Percentiles rank a stretch among this genome's conserved stretches.
Evolutionary conservation across 2,329 filamentous ascomycete genomes (phyloP).

Genomic region (Talaromyces funiculosus): DNA sequence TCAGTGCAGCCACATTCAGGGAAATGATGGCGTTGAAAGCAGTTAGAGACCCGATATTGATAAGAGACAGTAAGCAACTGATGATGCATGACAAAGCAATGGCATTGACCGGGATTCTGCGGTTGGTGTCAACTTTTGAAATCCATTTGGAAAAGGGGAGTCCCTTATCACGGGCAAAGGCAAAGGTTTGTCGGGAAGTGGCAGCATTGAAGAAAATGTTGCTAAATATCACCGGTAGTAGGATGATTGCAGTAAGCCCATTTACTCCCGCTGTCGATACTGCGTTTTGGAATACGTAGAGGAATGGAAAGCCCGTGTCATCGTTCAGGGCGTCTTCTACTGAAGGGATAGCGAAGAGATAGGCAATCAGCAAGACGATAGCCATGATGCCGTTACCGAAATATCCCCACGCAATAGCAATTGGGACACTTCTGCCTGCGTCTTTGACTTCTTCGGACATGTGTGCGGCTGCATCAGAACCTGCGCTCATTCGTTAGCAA

Average conservation of each 20-base stretch:
- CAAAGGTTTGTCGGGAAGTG: constrained; percentile 37
- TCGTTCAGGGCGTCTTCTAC: constrained; percentile 34
- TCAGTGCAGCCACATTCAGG: constrained; percentile 43
- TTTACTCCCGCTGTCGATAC: constrained; percentile 23
- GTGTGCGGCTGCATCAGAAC: constrained; percentile 27
- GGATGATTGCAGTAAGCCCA: constrained; percentile 36
- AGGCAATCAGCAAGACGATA: constrained; percentile 41
- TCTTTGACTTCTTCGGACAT: constrained; percentile 48
- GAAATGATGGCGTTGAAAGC: constrained; percentile 51
- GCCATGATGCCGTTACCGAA: constrained; percentile 42
- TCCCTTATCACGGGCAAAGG: constrained; percentile 41
- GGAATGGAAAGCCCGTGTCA: constrained; percentile 42
- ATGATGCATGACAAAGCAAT: constrained; percentile 28
- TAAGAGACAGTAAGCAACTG: constrained; percentile 39
- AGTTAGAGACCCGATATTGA: constrained; percentile 48
- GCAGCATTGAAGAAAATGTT: constrained; percentile 38
- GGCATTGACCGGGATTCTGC: constrained; percentile 41
- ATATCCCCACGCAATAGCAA: constrained; percentile 42
- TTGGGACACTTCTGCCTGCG: constrained; percentile 41
- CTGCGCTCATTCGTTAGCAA: constrained; percentile 3
- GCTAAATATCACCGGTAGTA: constrained; percentile 35
- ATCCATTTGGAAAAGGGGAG: constrained; percentile 40
- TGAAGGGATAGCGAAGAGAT: constrained; percentile 26
- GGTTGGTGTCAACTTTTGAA: constrained; percentile 29
- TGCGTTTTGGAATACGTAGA: constrained; percentile 41